Evolutionary conservation across 129 eudicot species (phyloP), one percentile per base, ranked within the genome.

Genomic region (Flaveria linearis): DNA sequence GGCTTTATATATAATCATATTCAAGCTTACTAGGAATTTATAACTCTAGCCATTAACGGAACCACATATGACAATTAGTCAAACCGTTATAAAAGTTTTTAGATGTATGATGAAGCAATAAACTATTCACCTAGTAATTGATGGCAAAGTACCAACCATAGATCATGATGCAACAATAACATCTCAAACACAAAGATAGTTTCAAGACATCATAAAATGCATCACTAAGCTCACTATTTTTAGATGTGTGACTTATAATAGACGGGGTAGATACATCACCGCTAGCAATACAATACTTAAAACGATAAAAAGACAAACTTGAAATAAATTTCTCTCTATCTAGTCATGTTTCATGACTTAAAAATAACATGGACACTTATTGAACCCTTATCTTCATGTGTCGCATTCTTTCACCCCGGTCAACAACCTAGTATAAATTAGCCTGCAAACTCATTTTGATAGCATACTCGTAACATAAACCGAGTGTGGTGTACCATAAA

Each of bases 181-280:
- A 79, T 39, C 78, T 63, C 78, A 73, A 79, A 63, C 13, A 51
- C 39, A 33, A 73, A 52, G 42, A 73, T 61, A 17, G 74, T 73
- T 55, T n/a, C 49, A 36, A 50, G 16, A 25, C 79, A 46, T 53
- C 68, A 33, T 41, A 57, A 77, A 69, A 57, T 51, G 58, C 17
- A 53, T 43, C 72, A 53, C 42, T 17, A 26, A 65, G 58, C 42
- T 80, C 39, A 18, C 74, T 80, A 73, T 73, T 65, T 43, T 72
- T 20, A 53, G 68, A 52, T 0, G 47, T 41, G 69, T 26, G n/a
- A 65, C 79, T 55, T 39, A 80, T 17, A 80, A 80, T 73, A 80
- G 79, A 73, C 12, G 0, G 42, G 68, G 4, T 15, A 9, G 23
- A 80, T 3, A 42, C 46, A 46, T 73, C 78, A 80, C 18, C 15